These are phyloP conservation scores for Eruca vesicaria DNA, from an alignment of 441 rosid genomes.

Conservation along the genomic window DNA sequence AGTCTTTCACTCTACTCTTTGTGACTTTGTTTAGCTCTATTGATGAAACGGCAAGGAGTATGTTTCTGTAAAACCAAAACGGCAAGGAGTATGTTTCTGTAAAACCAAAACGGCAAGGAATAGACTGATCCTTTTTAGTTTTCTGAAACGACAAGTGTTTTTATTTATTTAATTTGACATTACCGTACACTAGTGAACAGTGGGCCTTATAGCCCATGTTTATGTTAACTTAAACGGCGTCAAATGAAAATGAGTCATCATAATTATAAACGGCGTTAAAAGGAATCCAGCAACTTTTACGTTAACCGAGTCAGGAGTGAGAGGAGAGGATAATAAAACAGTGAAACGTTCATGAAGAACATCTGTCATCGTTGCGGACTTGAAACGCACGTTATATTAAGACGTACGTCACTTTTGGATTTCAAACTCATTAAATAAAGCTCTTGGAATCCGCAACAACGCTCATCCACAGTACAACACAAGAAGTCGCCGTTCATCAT, in stretches of 20 bases:
- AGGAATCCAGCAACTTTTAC: slow-evolving; percentile 18
- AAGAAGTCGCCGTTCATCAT: background rate
- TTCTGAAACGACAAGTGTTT: slow-evolving; percentile 4
- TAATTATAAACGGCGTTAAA: slow-evolving; percentile 22
- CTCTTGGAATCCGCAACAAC: slow-evolving; percentile 44
- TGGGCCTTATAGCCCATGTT: slow-evolving; percentile 19
- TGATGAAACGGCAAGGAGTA: background rate
- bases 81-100: background rate
- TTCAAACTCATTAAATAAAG: slow-evolving; percentile 12
- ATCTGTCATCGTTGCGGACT: slow-evolving; percentile 52
- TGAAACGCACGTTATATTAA: slow-evolving; percentile 42
- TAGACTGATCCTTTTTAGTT: background rate
- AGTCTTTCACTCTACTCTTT: background rate
- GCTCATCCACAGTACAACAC: background rate
- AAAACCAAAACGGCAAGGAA: slow-evolving; percentile 18
- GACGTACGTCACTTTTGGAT: slow-evolving; percentile 3
- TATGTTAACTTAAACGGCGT: background rate
- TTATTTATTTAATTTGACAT: background rate
- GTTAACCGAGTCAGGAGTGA: background rate
- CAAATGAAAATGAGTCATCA: background rate
- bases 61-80: slow-evolving; percentile 8
- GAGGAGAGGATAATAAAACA: slow-evolving; percentile 5
- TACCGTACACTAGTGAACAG: background rate
- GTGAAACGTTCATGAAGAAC: slow-evolving; percentile 32
- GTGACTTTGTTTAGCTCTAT: background rate